Conservation (phyloP, 2,329 filamentous ascomycete species). For the Nigrograna mackinnonii region DNA sequence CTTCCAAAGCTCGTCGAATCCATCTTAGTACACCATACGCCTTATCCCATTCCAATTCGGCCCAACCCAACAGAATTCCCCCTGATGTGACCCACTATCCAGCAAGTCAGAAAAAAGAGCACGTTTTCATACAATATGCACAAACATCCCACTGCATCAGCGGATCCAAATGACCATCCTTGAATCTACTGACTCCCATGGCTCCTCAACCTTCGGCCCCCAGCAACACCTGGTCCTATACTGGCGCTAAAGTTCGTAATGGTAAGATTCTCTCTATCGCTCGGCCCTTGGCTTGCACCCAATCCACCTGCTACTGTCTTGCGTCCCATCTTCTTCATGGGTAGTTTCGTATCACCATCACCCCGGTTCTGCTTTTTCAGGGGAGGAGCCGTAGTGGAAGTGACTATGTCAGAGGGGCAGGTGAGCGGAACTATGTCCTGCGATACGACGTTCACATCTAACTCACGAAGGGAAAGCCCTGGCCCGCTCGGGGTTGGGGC, state of each 20-base stretch:
- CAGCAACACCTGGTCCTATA: slow-evolving; percentile 39
- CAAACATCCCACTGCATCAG: no score
- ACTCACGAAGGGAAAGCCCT: slow-evolving; percentile 45
- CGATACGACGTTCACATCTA: slow-evolving; percentile 52
- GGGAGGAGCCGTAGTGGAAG: slow-evolving; percentile 29
- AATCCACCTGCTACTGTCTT: slow-evolving; percentile 45
- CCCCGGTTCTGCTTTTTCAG: slow-evolving; percentile 50
- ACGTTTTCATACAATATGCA: no score
- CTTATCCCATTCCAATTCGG: no score
- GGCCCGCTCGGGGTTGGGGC: slow-evolving; percentile 21
- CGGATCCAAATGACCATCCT: no score
- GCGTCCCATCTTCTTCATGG: slow-evolving; percentile 45
- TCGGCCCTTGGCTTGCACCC: slow-evolving; percentile 33
- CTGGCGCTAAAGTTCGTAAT: slow-evolving; percentile 45
- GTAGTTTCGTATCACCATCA: slow-evolving; percentile 44
- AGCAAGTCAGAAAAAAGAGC: no score
- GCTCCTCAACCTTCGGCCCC: slow-evolving; percentile 44
- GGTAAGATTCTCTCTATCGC: slow-evolving; percentile 45
- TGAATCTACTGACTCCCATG: slow-evolving; percentile 27
- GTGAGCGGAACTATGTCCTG: slow-evolving; percentile 34
- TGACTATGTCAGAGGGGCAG: slow-evolving; percentile 26
- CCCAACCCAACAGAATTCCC: no score
- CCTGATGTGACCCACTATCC: no score
- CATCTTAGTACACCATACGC: no score
- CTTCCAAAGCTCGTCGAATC: no score